Evolutionary conservation across 2,329 filamentous ascomycete species (phyloP).

Genomic region (Trichoderma asperellum): DNA sequence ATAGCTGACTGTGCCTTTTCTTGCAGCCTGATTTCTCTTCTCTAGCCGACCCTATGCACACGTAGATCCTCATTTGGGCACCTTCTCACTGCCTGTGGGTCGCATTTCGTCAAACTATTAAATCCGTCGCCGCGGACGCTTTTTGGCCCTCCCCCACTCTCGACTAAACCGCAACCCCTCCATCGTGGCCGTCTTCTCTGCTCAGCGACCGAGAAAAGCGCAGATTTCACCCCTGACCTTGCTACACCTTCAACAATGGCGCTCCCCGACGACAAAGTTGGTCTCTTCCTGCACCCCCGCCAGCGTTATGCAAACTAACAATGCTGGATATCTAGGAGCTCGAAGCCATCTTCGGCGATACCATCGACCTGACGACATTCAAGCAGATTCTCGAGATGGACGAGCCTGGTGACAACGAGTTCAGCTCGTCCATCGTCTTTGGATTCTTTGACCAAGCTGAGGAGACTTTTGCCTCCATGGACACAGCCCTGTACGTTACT

Average conservation of each 20-base stretch:
- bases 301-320: conserved; percentile 38
- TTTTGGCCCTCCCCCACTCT: conserved; percentile 18
- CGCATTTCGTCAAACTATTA: conserved; percentile 21
- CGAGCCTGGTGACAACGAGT: conserved; percentile 83
- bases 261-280: conserved; percentile 42
- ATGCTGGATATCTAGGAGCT: conserved; percentile 53
- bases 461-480: conserved; percentile 83
- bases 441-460: conserved; percentile 93
- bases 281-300: conserved; percentile 25
- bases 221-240: conserved; percentile 10
- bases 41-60: not conserved
- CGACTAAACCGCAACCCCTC: conserved; percentile 26
- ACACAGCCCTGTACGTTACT: conserved; percentile 74
- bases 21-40: not conserved
- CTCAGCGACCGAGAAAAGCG: conserved; percentile 3
- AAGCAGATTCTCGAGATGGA: conserved; percentile 99
- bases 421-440: conserved; percentile 84
- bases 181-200: conserved; percentile 15
- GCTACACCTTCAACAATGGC: conserved; percentile 36
- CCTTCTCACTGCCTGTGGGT: conserved; percentile 11
- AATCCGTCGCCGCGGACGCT: conserved; percentile 23
- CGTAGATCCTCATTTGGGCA: conserved; percentile 18
- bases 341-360: conserved; percentile 67
- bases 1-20: not conserved
- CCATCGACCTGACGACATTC: conserved; percentile 80